Conservation (phyloP, 306 rosid genomes). For the Cucumis melo region DNA sequence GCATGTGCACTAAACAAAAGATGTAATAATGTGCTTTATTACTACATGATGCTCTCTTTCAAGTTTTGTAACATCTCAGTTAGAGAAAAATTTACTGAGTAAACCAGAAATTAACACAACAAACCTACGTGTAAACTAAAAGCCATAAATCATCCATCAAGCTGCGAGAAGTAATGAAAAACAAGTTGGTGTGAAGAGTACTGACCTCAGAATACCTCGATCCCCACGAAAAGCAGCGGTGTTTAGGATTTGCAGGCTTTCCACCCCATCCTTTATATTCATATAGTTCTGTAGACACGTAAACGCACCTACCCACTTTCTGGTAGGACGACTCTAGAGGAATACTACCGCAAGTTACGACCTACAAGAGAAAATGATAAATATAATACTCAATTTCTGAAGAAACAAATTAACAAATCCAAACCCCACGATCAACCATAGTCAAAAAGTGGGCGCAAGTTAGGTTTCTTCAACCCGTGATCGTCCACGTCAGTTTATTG, state of each 20-base stretch:
- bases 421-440: background rate
- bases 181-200: conserved; percentile 8
- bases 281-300: conserved; percentile 69
- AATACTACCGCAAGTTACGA: conserved; percentile 97
- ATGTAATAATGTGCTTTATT: background rate
- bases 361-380: conserved; percentile 35
- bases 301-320: conserved; percentile 68
- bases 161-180: background rate
- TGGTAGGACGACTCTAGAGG: conserved; percentile 95
- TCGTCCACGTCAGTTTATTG: background rate
- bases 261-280: conserved; percentile 77
- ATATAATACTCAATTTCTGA: background rate
- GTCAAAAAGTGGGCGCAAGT: background rate
- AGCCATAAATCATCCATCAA: background rate
- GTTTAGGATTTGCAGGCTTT: conserved; percentile 67
- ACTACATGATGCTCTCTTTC: background rate
- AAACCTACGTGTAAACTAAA: background rate
- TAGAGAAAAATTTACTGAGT: background rate
- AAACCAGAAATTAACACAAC: background rate
- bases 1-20: background rate
- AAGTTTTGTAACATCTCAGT: background rate
- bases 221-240: conserved; percentile 72
- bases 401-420: background rate
- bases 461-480: background rate
- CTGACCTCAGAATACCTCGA: conserved; percentile 77